Evolutionary conservation across 2,329 filamentous ascomycete genomes (phyloP), one percentile per base, ranked within the genome.

Genomic region (Microdochium bolleyi): DNA sequence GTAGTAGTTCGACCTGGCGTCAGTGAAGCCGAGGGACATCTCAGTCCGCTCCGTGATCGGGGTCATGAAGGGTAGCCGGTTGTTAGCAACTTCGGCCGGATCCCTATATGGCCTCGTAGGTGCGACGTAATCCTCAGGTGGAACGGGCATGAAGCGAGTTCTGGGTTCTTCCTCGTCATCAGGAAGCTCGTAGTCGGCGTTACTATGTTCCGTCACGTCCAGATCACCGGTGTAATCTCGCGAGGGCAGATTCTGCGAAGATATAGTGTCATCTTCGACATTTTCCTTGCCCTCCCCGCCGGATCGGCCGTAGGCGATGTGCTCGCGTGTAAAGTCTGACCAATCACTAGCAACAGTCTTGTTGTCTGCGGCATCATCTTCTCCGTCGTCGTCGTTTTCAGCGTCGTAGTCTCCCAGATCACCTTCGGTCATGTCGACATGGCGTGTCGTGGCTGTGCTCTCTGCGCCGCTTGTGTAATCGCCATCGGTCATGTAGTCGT

Each of bases 21-120:
- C 77, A 25, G 80, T 83, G 3, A 81, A 79, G 34, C 86, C 86
- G 4, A 97, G 72, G 1, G 92, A 96, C 11, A 85, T 88, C 69
- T 99, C 94, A 0, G 94, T 99, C 61, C 90, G 85, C 69, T 99
- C 94, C 1, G 94, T 92, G 59, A 99, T 99, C 1, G 94, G 94
- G 0, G 94, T 99, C 94, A 99, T 97, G 67, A 97, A 99, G 2
- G 92, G 94, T 10, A 97, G 76, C 52, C 92, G 86, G 69, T 92
- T 96, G 63, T 96, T 95, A 55, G 91, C 90, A 68, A 86, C 78
- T 66, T 91, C 80, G 34, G 74, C 80, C 64, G 89, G 83, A 68
- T 96, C 88, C 64, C 91, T 85, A 76, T 87, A 96, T 54, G 89
- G 88, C 49, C 85, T 80, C 53, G 80, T 87, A 19, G 89, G 87